phyloP scores from a whole-genome alignment of 495 filamentous ascomycete genomes.

The Staphylotrichum tortipilum region DNA sequence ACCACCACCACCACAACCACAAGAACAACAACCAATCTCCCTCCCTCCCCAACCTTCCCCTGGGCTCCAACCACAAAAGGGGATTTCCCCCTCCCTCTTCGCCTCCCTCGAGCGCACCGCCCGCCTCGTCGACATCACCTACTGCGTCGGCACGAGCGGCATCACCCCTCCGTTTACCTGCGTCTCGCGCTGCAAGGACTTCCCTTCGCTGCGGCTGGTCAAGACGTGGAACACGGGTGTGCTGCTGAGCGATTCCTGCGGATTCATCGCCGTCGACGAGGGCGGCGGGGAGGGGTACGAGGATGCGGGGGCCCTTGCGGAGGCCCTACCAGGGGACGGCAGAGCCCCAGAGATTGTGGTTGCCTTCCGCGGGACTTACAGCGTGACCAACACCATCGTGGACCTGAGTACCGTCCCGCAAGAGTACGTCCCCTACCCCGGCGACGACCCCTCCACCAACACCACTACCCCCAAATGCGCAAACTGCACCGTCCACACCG shows the following conservation, averaged over 20 bases:
- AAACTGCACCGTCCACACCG: conserved; percentile 86
- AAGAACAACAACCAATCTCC: conserved; percentile 9
- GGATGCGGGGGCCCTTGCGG: too few species aligned
- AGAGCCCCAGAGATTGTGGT: conserved; percentile 53
- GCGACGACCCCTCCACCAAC: too few species aligned
- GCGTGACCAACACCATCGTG: conserved; percentile 76
- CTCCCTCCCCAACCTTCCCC: not conserved
- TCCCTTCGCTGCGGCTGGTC: conserved; percentile 67
- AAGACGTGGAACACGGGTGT: conserved; percentile 85
- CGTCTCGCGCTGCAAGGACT: conserved; percentile 72
- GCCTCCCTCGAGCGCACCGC: conserved; percentile 74
- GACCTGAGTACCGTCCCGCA: conserved; percentile 85
- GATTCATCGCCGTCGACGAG: conserved; percentile 85
- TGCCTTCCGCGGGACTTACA: conserved; percentile 94
- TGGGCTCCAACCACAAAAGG: not conserved
- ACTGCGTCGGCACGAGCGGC: conserved; percentile 81
- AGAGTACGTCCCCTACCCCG: conserved; percentile 84
- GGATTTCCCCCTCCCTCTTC: conserved; percentile 47
- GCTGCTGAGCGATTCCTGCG: conserved; percentile 82
- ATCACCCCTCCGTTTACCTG: conserved; percentile 76
- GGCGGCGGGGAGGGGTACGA: conserved; percentile 12
- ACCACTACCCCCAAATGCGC: conserved; percentile 51
- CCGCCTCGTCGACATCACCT: conserved; percentile 85
- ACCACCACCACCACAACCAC: not conserved
- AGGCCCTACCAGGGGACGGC: not conserved